Evolutionary conservation across 352 stramenopile species (phyloP), one percentile per base, ranked within the genome.

Genomic region (Phytophthora ohioensis): DNA sequence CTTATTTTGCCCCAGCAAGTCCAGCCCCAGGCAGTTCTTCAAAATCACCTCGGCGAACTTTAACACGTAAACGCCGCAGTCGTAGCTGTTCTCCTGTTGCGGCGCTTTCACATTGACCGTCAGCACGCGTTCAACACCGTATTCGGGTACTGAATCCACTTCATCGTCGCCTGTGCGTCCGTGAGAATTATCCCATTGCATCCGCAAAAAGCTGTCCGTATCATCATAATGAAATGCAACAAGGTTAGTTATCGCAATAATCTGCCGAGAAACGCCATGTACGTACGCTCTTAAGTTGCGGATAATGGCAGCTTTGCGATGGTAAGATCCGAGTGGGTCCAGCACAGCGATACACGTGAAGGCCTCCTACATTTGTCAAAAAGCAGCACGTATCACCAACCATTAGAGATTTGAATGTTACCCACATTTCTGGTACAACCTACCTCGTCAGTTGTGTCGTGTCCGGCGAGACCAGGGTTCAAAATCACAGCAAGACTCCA

Each of bases 401-500:
- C 32, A n/a, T 45, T 51, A 17, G 39, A 65, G 21, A 47, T 13
- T 51, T 52, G 1, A 35, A 32, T 5, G 27, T 69, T 13, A 45
- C 21, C 13, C 32, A 15, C 12, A 1, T 36, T 36, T 15, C 35
- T 27, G 1, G 17, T 42, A 3, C 13, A 39, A 46, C 57, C 11
- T 59, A 86, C 80, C 63, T 88, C 66, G 31, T 84, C 43, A 31
- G 34, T 35, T 5, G 39, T 17, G 15, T 82, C 64, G 12, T 71
- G 70, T 15, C 73, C 81, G 13, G 86, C 87, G 6, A 80, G 57
- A 11, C 60, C 57, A 27, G 88, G 88, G 35, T 94, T 94, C 30
- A 94, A 57, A 42, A 96, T 91, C 41, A 96, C 51, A 7, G 86
- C 88, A 46, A 96, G 71, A 63, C 88, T 96, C 88, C 88, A 96